phyloP scores from a whole-genome alignment of 768 basidiomycete species.

The Tylopilus vinaceipallidus region DNA sequence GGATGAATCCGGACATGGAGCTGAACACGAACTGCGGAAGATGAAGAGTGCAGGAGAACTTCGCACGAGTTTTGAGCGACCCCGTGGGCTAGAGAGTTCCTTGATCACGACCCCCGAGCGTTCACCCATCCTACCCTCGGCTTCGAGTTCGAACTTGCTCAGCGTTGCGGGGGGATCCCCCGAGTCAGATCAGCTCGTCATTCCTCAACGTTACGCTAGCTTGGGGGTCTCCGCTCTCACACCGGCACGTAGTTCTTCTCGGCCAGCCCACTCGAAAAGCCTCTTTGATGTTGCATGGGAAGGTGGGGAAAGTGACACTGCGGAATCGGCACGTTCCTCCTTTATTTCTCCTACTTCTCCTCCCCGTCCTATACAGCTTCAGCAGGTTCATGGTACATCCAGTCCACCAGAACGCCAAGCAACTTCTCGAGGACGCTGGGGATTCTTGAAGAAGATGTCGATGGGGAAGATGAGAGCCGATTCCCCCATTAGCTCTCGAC shows the following conservation, averaged over 20 bases:
- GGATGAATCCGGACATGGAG: slow-evolving; percentile 42
- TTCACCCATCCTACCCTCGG: slow-evolving; percentile 51
- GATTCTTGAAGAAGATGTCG: slow-evolving; percentile 97
- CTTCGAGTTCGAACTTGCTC: slow-evolving; percentile 67
- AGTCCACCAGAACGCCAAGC: slow-evolving; percentile 27
- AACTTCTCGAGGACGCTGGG: slow-evolving; percentile 67
- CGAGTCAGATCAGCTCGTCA: slow-evolving; percentile 34
- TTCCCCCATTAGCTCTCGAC: slow-evolving; percentile 40
- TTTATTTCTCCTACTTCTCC: slow-evolving; percentile 27
- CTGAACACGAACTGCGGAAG: slow-evolving; percentile 65
- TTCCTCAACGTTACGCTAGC: slow-evolving; percentile 65
- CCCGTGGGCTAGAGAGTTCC: slow-evolving; percentile 25
- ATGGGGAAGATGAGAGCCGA: slow-evolving; percentile 90
- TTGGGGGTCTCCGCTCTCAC: slow-evolving; percentile 48
- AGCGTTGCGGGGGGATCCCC: slow-evolving; percentile 32
- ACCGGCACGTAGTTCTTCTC: slow-evolving; percentile 34
- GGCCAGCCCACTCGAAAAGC: slow-evolving; percentile 40
- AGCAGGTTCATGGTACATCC: slow-evolving; percentile 13
- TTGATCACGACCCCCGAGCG: slow-evolving; percentile 37
- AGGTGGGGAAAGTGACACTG: slow-evolving; percentile 15
- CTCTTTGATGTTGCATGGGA: slow-evolving; percentile 53
- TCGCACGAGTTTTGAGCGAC: slow-evolving; percentile 38
- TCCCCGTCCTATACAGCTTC: slow-evolving; percentile 18
- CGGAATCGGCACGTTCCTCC: slow-evolving; percentile 23
- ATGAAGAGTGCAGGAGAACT: slow-evolving; percentile 90